phyloP scores from a whole-genome alignment of 352 stramenopile genomes.

The Thraustochytrium striatum region DNA sequence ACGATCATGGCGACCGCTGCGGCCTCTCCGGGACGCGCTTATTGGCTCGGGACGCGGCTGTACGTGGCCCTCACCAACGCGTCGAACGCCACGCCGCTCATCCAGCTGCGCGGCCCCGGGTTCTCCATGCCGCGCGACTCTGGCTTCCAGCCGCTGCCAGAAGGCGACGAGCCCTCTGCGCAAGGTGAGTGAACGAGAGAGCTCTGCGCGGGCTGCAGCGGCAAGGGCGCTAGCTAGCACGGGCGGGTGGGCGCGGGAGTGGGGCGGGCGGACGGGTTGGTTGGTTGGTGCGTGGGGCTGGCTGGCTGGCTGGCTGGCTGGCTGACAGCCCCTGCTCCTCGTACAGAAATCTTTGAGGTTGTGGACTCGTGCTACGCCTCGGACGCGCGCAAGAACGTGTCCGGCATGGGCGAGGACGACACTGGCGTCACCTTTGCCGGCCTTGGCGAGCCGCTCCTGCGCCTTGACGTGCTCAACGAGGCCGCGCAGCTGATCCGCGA shows the following conservation, averaged over 20 bases:
- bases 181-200: too few relatives aligned
- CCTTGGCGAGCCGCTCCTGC: slow-evolving; percentile 20
- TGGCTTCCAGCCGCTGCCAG: not conserved
- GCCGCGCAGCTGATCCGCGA: slow-evolving; percentile 19
- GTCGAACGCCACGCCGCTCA: slow-evolving; percentile 20
- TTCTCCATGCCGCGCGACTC: slow-evolving; percentile 37
- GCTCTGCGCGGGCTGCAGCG: too few relatives aligned
- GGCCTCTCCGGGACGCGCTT: not conserved
- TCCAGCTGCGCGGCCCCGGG: not conserved
- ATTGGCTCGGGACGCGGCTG: slow-evolving; percentile 37
- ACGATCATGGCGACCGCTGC: not conserved
- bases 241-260: too few relatives aligned
- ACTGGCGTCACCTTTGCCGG: slow-evolving; percentile 35
- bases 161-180: not conserved
- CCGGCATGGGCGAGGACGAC: slow-evolving; percentile 37
- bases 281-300: too few relatives aligned
- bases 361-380: slow-evolving; percentile 10
- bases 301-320: too few relatives aligned
- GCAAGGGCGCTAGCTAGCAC: too few relatives aligned
- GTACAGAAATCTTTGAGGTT: not conserved
- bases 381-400: slow-evolving; percentile 33
- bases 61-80: slow-evolving; percentile 32
- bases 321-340: too few relatives aligned
- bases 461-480: slow-evolving; percentile 15
- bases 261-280: too few relatives aligned